phyloP scores from a whole-genome alignment of 192 early-diverging fungal genomes.

The Podila horticola region DNA sequence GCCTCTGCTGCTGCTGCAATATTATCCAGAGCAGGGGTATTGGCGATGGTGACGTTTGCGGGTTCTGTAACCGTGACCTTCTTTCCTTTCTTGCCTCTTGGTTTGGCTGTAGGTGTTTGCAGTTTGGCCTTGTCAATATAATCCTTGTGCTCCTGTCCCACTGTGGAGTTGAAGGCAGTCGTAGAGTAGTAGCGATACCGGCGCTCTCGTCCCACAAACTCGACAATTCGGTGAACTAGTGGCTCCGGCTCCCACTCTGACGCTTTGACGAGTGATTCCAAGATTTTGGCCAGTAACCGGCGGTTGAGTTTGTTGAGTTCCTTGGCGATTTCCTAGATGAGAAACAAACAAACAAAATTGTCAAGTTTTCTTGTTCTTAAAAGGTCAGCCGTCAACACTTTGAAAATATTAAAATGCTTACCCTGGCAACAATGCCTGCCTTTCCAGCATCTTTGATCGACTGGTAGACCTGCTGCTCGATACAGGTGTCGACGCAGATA shows the following conservation, averaged over 20 bases:
- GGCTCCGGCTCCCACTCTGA: slow-evolving; percentile 30
- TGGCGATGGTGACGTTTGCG: background rate
- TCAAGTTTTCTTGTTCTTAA: background rate
- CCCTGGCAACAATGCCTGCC: slow-evolving; percentile 61
- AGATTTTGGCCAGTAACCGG: slow-evolving; percentile 60
- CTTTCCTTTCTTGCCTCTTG: background rate
- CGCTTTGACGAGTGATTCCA: slow-evolving; percentile 56
- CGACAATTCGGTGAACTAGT: slow-evolving; percentile 54
- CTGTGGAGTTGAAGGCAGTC: slow-evolving; percentile 35
- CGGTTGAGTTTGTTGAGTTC: slow-evolving; percentile 60
- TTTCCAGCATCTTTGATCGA: slow-evolving; percentile 61
- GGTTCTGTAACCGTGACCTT: background rate
- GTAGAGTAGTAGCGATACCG: slow-evolving; percentile 71
- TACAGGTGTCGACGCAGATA: slow-evolving; percentile 62
- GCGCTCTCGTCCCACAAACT: slow-evolving; percentile 72
- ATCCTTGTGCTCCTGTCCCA: slow-evolving; percentile 30
- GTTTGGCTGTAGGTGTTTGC: background rate
- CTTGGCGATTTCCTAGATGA: slow-evolving; percentile 52
- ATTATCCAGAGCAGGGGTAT: no score
- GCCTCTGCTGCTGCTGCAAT: background rate
- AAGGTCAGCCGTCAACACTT: background rate
- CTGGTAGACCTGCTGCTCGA: slow-evolving; percentile 73
- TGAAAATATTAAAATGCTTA: slow-evolving; percentile 8
- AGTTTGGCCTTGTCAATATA: slow-evolving; percentile 26
- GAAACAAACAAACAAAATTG: background rate